Base-by-base conservation (phyloP, 148 eudicot genomes). In the Cornus controversa region DNA sequence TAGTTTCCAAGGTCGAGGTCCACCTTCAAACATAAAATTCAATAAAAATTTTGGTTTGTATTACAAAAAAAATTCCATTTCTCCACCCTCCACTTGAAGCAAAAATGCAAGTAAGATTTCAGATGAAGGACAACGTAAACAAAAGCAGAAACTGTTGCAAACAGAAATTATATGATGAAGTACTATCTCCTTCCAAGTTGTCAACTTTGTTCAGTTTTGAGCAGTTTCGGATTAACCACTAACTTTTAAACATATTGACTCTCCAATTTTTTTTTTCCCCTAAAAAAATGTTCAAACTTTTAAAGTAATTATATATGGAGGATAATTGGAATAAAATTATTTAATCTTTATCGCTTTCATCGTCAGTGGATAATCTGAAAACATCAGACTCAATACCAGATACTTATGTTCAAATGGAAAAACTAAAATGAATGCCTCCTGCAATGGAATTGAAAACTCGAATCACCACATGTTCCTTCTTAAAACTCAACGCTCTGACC, bases 1-100 rank as follows among this genome's bases (percentile, higher is more conserved):
- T 94, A 94, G 82, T 94, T 94, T 72, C 98, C 98, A 70, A 93
- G 97, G 89, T 94, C 98, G 83, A 94, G 80, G 86, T 94, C 98
- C 96, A 93, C 98, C 98, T 94, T 73, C 72, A 72, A 78, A 67
- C 60, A 72, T 79, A 72, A 76, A 29, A 75, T 11, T 31, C 23
- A 58, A 50, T 50, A 22, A 60, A 8, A 22, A 22, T 60, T 60
- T 60, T 60, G 64, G 64, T 60, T 22, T 22, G 24, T 2, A n/a
- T 60, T 20, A n/a, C 8, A n/a, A 4, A 50, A 50, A 45, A 60
- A 60, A 1, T 60, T 29, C 15, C 25, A 20, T 18, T 53, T 70
- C 66, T 77, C 29, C 27, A 69, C 9, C 22, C 64, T 60, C 24
- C 11, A 18, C 24, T 60, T 2, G 64, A 60, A 5, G 24, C 64